These are phyloP conservation scores for Plectranthus barbatus DNA, from an alignment of 257 asterid species.

Conservation along the genomic window DNA sequence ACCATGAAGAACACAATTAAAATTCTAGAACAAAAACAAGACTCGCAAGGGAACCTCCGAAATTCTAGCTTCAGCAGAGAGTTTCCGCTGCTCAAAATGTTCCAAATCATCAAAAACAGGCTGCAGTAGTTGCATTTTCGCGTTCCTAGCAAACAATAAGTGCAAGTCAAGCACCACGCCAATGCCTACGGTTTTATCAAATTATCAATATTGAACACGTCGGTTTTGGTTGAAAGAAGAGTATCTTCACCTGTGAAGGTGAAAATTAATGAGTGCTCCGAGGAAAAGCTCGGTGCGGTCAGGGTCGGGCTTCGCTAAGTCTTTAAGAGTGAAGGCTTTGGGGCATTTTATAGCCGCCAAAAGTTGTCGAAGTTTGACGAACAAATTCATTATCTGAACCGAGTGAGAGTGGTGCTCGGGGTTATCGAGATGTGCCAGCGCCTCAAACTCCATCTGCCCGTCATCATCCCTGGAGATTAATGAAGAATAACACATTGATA, in stretches of 20 bases:
- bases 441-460: slow-evolving; percentile 72
- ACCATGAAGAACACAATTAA: neutral
- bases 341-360: slow-evolving; percentile 53
- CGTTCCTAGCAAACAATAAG: slow-evolving; percentile 24
- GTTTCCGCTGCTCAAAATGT: slow-evolving; percentile 38
- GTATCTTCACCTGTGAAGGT: slow-evolving; percentile 46
- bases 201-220: neutral
- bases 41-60: slow-evolving; percentile 40
- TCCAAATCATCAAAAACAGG: slow-evolving; percentile 48
- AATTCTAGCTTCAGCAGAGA: slow-evolving; percentile 42
- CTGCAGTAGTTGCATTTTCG: slow-evolving; percentile 39
- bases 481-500: neutral
- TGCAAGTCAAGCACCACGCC: neutral
- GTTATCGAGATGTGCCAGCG: slow-evolving; percentile 66
- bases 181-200: neutral
- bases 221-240: too few species aligned
- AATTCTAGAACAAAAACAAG: neutral
- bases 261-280: slow-evolving; percentile 69
- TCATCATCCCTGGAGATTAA: slow-evolving; percentile 51
- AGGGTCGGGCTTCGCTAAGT: slow-evolving; percentile 70
- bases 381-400: slow-evolving; percentile 45
- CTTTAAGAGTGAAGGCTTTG: slow-evolving; percentile 45
- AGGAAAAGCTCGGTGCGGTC: slow-evolving; percentile 67
- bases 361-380: slow-evolving; percentile 33
- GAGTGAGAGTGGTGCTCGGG: slow-evolving; percentile 71